Conservation (phyloP, 1,284 basidiomycete species). For the Sporisorium iseilematis-ciliati region DNA sequence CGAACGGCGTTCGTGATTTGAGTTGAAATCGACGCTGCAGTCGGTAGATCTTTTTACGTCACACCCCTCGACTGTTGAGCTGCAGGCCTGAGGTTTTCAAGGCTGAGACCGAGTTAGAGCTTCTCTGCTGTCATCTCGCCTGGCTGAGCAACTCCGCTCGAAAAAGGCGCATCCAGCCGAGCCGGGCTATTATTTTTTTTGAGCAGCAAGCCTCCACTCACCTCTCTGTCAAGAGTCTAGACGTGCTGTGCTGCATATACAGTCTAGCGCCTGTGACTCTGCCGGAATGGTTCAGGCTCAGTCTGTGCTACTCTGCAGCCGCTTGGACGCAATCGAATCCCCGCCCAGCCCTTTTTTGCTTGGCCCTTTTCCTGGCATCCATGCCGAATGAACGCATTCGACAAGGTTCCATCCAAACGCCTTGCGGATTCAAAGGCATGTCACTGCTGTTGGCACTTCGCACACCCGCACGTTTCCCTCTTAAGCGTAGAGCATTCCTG, state of each 20-base stretch:
- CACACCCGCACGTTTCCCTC: neutral
- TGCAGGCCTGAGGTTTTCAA: no score
- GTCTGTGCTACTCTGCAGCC: no score
- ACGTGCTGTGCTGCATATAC: no score
- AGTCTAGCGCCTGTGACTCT: neutral
- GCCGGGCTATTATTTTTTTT: no score
- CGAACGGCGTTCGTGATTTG: neutral
- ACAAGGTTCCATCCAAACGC: conserved; percentile 16
- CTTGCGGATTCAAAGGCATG: neutral
- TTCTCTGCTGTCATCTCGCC: conserved; percentile 7
- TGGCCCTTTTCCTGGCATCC: neutral
- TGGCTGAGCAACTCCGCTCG: conserved; percentile 21
- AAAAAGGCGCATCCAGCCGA: neutral
- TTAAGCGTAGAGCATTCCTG: neutral
- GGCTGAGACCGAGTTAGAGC: no score
- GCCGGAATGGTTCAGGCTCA: neutral
- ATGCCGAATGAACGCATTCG: conserved; percentile 44
- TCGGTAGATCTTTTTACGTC: conserved; percentile 42
- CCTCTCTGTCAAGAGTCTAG: neutral
- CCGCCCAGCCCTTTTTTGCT: neutral
- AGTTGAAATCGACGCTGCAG: conserved; percentile 14
- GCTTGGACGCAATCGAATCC: no score
- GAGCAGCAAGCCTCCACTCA: neutral
- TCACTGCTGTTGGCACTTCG: neutral
- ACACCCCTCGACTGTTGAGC: neutral